These are phyloP conservation scores for Capsicum baccatum DNA, from an alignment of 257 asterid species.

Conservation along the genomic window DNA sequence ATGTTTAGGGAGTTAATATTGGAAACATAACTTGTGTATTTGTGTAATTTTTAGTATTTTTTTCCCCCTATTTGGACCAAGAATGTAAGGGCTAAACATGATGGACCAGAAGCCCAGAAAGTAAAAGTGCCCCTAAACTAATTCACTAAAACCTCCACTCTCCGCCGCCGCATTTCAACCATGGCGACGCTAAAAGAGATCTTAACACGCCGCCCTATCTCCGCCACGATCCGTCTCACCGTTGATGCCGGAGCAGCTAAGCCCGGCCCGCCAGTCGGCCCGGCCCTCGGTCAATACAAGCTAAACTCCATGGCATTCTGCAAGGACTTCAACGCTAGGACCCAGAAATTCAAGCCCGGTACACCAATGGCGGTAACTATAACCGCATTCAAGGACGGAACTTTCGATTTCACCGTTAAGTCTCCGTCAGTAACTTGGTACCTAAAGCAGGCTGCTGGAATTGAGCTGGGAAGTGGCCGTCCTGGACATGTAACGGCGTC, in stretches of 20 bases:
- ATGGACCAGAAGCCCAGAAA: conserved; percentile 18
- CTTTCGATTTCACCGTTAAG: conserved; percentile 78
- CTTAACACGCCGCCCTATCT: conserved; percentile 79
- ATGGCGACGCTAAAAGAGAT: conserved; percentile 87
- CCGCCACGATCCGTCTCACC: conserved; percentile 88
- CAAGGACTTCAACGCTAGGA: conserved; percentile 54
- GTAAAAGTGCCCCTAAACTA: not conserved
- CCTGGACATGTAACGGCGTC: conserved; percentile 81
- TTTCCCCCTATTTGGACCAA: not conserved
- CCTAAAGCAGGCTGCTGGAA: conserved; percentile 87
- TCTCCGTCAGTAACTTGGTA: conserved; percentile 89
- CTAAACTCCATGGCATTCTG: conserved; percentile 91
- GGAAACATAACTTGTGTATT: too few species aligned
- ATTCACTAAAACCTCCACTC: not conserved
- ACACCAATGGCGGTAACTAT: conserved; percentile 84
- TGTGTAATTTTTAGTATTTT: not conserved
- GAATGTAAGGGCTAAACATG: not conserved
- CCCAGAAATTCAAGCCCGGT: conserved; percentile 85
- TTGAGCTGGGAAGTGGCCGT: conserved; percentile 74
- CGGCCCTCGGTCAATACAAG: conserved; percentile 84
- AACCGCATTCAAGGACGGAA: conserved; percentile 76
- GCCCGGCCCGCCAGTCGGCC: conserved; percentile 93
- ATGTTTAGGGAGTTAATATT: too few species aligned
- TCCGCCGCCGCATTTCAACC: not conserved
- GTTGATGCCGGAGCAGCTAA: conserved; percentile 89